phyloP scores from a whole-genome alignment of 2,329 filamentous ascomycete genomes.

The Capronia americana region DNA sequence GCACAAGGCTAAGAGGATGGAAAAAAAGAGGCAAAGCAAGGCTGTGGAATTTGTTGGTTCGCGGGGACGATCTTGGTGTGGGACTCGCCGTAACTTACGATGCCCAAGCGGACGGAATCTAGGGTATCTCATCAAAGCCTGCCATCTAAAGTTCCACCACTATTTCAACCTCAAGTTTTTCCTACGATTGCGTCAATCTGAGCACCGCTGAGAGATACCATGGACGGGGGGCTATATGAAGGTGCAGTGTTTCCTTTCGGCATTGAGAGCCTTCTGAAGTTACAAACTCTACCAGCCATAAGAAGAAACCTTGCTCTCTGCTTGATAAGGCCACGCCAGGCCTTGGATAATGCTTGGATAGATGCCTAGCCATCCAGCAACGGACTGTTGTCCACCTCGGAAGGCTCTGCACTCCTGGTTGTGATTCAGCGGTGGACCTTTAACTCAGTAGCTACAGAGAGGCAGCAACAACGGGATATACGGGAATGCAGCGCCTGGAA shows the following conservation, averaged over 20 bases:
- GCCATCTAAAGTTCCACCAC: no score
- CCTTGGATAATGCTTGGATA: background rate
- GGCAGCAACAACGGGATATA: no score
- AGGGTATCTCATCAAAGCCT: no score
- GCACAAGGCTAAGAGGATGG: background rate
- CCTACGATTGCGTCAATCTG: no score
- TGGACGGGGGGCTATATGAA: background rate
- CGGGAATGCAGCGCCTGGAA: no score
- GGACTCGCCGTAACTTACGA: no score
- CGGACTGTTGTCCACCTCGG: background rate
- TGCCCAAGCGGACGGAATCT: no score
- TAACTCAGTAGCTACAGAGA: no score
- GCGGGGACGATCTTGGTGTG: no score
- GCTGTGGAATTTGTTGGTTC: background rate
- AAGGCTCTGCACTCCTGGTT: background rate
- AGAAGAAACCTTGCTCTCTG: background rate
- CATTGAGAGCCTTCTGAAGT: background rate
- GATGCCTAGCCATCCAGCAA: background rate
- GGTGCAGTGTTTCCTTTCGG: background rate
- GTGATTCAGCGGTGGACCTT: no score
- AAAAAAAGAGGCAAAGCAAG: background rate
- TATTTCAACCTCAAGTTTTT: no score
- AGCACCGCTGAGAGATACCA: no score
- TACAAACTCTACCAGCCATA: background rate
- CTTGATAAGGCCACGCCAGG: background rate